Percentiles rank a stretch among this genome's conserved stretches.
Evolutionary conservation across 176 grass and related monocot genomes (phyloP).

Genomic region (Zoysia pacifica): DNA sequence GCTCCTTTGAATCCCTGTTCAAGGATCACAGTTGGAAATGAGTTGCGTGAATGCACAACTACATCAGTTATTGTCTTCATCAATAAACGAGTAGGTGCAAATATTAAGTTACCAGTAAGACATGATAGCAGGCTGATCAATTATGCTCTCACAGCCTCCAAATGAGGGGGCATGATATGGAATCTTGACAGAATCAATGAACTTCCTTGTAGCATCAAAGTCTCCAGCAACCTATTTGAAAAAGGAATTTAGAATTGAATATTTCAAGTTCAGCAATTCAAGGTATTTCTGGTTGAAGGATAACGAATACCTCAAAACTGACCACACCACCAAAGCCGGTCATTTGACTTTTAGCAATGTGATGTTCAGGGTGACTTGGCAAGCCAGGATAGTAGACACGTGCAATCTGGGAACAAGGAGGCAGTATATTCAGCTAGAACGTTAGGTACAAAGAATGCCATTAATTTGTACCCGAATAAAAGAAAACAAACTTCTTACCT

Average conservation of each 20-base stretch:
- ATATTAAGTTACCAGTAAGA: slow-evolving; percentile 77
- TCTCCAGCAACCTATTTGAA: slow-evolving; percentile 67
- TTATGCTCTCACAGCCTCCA: slow-evolving; percentile 95
- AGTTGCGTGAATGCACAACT: not conserved
- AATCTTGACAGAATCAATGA: slow-evolving; percentile 95
- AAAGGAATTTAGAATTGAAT: not conserved
- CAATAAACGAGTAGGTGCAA: not conserved
- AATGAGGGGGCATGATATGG: slow-evolving; percentile 93
- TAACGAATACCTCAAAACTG: slow-evolving; percentile 82
- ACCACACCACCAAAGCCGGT: slow-evolving; percentile 99
- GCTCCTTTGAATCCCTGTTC: slow-evolving; percentile 83
- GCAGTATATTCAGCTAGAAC: slow-evolving; percentile 16
- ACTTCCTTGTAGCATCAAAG: slow-evolving; percentile 72
- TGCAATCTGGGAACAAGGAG: slow-evolving; percentile 59
- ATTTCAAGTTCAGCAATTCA: not conserved
- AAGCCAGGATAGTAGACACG: slow-evolving; percentile 92
- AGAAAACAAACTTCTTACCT: slow-evolving; percentile 43
- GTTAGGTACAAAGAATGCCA: not conserved
- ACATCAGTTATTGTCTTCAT: not conserved
- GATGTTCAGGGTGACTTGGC: slow-evolving; percentile 93
- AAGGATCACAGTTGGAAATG: slow-evolving; percentile 1
- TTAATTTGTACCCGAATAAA: slow-evolving; percentile 4
- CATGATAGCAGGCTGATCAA: slow-evolving; percentile 98
- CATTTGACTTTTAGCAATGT: slow-evolving; percentile 99
- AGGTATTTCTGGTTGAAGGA: not conserved